Conservation (phyloP, 371 early-diverging fungal species). For the Mortierella sp. region DNA sequence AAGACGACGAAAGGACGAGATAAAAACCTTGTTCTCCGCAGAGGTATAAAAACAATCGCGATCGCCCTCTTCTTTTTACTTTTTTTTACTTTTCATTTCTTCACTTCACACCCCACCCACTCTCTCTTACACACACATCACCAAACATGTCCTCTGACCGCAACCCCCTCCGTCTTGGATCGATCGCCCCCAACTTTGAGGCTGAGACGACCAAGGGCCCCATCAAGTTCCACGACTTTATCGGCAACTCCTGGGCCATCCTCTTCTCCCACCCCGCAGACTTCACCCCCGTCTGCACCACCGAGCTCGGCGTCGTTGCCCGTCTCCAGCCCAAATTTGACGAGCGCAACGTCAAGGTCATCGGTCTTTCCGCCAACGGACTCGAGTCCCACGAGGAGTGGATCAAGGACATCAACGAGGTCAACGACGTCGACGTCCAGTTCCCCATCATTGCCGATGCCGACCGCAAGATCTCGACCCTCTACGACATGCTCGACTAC, state of each 20-base stretch:
- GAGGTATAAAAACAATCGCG: neutral
- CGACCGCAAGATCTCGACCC: slow-evolving; percentile 83
- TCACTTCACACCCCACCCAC: neutral
- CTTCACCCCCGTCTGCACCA: slow-evolving; percentile 97
- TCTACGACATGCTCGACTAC: slow-evolving; percentile 96
- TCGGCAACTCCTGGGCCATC: slow-evolving; percentile 90
- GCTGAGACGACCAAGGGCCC: slow-evolving; percentile 89
- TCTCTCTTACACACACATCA: neutral
- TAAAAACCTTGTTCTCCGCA: neutral
- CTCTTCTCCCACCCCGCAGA: slow-evolving; percentile 97
- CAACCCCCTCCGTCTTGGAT: slow-evolving; percentile 60
- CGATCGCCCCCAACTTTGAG: slow-evolving; percentile 74
- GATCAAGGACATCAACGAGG: slow-evolving; percentile 93
- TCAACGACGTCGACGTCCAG: slow-evolving; percentile 77
- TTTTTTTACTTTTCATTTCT: neutral
- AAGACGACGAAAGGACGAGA: neutral
- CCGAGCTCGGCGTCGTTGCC: slow-evolving; percentile 94
- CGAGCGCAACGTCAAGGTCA: slow-evolving; percentile 87
- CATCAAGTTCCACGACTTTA: slow-evolving; percentile 92
- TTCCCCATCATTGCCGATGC: slow-evolving; percentile 97
- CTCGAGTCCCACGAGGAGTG: slow-evolving; percentile 86
- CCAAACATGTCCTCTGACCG: slow-evolving; percentile 32
- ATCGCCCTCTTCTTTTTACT: neutral
- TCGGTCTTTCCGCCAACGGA: slow-evolving; percentile 92
- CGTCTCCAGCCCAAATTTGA: slow-evolving; percentile 82